These are phyloP conservation scores for Phylloporus sp. DNA, from an alignment of 768 basidiomycete species.

Conservation along the genomic window DNA sequence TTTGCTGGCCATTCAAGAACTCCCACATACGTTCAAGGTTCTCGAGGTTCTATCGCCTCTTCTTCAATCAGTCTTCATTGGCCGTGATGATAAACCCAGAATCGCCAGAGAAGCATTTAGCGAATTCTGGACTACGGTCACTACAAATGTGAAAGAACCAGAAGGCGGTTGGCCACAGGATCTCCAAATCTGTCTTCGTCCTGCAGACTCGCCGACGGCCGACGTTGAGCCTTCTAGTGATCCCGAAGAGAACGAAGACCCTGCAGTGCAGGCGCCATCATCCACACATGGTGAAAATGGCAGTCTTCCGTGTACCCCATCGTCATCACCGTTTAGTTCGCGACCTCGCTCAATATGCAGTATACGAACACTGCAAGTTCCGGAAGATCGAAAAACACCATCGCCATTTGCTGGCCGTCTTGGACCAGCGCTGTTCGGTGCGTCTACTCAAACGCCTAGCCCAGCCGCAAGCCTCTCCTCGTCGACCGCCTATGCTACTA, in stretches of 20 bases:
- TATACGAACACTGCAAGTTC: background rate
- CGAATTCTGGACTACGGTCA: slow-evolving; percentile 59
- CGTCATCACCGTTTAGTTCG: slow-evolving; percentile 3
- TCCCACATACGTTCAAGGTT: slow-evolving; percentile 38
- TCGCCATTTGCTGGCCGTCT: slow-evolving; percentile 27
- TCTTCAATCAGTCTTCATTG: slow-evolving; percentile 55
- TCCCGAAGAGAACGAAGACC: slow-evolving; percentile 21
- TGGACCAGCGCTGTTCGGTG: slow-evolving; percentile 27
- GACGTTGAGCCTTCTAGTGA: slow-evolving; percentile 25
- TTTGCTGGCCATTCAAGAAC: slow-evolving; percentile 46
- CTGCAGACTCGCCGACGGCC: background rate
- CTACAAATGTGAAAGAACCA: slow-evolving; percentile 39
- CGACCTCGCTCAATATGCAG: slow-evolving; percentile 4
- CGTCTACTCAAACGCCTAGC: slow-evolving; percentile 2
- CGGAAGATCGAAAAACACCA: background rate
- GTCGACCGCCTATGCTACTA: background rate
- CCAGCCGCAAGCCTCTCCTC: slow-evolving; percentile 4
- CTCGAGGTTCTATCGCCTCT: slow-evolving; percentile 48
- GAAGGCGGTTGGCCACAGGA: slow-evolving; percentile 51
- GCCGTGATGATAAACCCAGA: slow-evolving; percentile 44
- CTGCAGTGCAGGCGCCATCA: slow-evolving; percentile 2
- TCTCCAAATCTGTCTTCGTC: slow-evolving; percentile 35
- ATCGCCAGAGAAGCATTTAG: slow-evolving; percentile 49
- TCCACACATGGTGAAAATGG: slow-evolving; percentile 4
- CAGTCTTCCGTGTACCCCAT: slow-evolving; percentile 5